Percentiles rank a stretch among this genome's conserved stretches.
Conservation (phyloP, 2,329 filamentous ascomycete species). For the Talaromyces islandicus region DNA sequence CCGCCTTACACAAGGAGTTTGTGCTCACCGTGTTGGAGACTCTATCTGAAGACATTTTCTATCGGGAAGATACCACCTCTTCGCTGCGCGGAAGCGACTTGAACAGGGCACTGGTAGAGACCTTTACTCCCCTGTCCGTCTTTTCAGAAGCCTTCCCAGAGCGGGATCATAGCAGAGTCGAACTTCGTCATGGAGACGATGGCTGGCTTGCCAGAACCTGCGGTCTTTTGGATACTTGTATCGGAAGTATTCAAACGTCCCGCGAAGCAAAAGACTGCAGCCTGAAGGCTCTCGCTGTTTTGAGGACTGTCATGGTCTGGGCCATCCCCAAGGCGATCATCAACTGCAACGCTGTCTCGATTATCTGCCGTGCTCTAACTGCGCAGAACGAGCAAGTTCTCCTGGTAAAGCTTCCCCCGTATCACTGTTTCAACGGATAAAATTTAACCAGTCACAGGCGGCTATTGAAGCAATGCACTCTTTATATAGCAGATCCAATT, state of each 20-base stretch:
- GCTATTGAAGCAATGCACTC: constrained; percentile 78
- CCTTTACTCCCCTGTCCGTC: constrained; percentile 75
- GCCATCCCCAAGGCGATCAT: constrained; percentile 76
- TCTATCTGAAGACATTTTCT: constrained; percentile 90
- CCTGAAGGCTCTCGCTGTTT: constrained; percentile 68
- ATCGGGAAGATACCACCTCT: constrained; percentile 79
- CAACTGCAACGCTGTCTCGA: constrained; percentile 62
- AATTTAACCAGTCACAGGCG: constrained; percentile 47
- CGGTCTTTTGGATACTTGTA: constrained; percentile 65
- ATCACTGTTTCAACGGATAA: background rate
- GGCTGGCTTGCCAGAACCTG: constrained; percentile 82
- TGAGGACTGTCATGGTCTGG: constrained; percentile 80
- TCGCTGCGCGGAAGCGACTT: constrained; percentile 76
- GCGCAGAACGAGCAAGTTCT: constrained; percentile 66
- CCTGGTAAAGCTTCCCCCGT: constrained; percentile 48
- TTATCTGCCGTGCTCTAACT: constrained; percentile 66
- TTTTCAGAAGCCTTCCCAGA: constrained; percentile 71
- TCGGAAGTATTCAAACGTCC: constrained; percentile 60
- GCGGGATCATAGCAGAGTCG: constrained; percentile 56
- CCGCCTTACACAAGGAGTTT: constrained; percentile 68
- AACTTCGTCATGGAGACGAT: constrained; percentile 70
- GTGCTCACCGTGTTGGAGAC: constrained; percentile 86
- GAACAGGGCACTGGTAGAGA: constrained; percentile 85
- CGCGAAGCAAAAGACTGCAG: constrained; percentile 64
- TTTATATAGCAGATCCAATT: constrained; percentile 68